Evolutionary conservation across 2,329 filamentous ascomycete genomes (phyloP).

Genomic region (Nemania serpens): DNA sequence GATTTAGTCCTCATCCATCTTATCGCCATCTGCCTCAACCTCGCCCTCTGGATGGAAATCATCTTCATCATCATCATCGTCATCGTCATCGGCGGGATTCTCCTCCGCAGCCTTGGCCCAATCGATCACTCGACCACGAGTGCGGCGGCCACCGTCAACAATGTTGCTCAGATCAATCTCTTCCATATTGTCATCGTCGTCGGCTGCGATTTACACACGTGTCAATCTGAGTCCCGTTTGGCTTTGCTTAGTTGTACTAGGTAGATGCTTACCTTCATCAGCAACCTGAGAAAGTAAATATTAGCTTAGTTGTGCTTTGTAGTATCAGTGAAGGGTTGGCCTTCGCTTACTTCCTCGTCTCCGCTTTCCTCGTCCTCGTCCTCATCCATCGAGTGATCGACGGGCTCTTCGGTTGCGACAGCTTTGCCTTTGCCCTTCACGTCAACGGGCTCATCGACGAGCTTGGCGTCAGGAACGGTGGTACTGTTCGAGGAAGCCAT

Average conservation of each 20-base stretch:
- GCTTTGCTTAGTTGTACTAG: slow-evolving; percentile 5
- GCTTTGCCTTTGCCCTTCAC: slow-evolving; percentile 91
- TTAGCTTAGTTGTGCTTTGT: slow-evolving; percentile 28
- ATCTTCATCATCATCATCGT: slow-evolving; percentile 74
- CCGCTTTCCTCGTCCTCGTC: slow-evolving; percentile 74
- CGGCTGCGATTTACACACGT: slow-evolving; percentile 50
- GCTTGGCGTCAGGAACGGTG: slow-evolving; percentile 51
- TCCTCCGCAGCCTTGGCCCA: slow-evolving; percentile 88
- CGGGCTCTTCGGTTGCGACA: slow-evolving; percentile 54
- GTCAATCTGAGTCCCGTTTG: slow-evolving; percentile 15
- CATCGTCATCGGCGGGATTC: slow-evolving; percentile 73
- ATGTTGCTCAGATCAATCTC: slow-evolving; percentile 93
- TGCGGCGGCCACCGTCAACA: slow-evolving; percentile 76
- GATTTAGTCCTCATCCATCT: slow-evolving; percentile 65
- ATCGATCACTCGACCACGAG: slow-evolving; percentile 90
- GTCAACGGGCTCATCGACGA: slow-evolving; percentile 50
- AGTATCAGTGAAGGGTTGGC: slow-evolving; percentile 12
- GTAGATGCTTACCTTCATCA: slow-evolving; percentile 34
- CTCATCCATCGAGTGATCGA: slow-evolving; percentile 73
- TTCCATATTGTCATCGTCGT: slow-evolving; percentile 80
- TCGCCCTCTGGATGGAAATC: slow-evolving; percentile 64
- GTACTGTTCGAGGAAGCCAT: slow-evolving; percentile 58
- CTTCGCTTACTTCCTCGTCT: slow-evolving; percentile 57
- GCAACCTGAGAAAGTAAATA: slow-evolving; percentile 27
- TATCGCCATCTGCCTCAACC: slow-evolving; percentile 67